Conservation (phyloP, 1,139 yeast species). For the Candida sp. region DNA sequence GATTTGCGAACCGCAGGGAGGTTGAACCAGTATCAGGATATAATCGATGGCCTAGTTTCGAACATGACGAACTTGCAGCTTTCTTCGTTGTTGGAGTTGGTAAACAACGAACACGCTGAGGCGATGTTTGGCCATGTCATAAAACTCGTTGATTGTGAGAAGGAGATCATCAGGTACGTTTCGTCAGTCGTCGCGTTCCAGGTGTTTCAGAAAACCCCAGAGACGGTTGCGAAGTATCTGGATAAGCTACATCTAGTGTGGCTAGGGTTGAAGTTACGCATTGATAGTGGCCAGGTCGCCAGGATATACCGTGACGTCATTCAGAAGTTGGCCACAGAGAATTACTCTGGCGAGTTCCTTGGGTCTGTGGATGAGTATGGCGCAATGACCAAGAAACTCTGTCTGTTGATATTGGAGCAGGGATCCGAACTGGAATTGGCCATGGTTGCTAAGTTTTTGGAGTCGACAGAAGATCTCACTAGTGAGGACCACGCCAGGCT, state of each 20-base stretch:
- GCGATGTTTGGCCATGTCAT: background rate
- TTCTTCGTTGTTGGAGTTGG: constrained; percentile 11
- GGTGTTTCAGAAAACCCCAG: background rate
- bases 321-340: background rate
- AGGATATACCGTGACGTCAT: constrained; percentile 1
- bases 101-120: background rate
- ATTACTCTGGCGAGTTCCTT: background rate
- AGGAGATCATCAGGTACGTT: background rate
- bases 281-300: background rate
- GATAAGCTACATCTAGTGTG: background rate
- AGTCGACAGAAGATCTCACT: no score
- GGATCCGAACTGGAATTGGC: background rate
- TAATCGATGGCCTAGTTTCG: constrained; percentile 23
- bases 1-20: constrained; percentile 19
- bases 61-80: constrained; percentile 1
- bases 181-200: background rate
- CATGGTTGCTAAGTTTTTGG: background rate
- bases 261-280: background rate
- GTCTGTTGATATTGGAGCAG: background rate
- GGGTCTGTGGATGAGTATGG: background rate
- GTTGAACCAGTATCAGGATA: constrained; percentile 14
- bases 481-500: no score
- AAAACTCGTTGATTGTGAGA: background rate
- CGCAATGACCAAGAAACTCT: background rate
- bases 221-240: background rate